Evolutionary conservation across 345 rosid species (phyloP).

Genomic region (Arabidopsis arenosa): DNA sequence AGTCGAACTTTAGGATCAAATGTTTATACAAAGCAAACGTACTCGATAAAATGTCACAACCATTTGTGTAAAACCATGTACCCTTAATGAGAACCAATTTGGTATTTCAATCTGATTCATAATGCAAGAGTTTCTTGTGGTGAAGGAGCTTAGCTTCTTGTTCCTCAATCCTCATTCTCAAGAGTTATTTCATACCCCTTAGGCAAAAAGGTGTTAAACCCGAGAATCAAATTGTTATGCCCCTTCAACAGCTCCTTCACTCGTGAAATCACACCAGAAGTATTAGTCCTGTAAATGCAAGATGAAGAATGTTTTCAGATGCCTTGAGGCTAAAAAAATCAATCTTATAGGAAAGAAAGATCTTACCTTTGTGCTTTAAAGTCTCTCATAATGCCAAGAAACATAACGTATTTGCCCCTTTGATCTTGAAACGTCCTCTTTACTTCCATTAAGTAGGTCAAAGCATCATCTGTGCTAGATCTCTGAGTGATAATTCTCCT

Average conservation of each 20-base stretch:
- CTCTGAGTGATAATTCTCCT: too few species aligned
- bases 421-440: conserved; percentile 90
- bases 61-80: too few species aligned
- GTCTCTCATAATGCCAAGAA: conserved; percentile 84
- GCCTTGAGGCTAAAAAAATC: neutral
- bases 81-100: too few species aligned
- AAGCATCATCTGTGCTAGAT: conserved; percentile 47
- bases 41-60: too few species aligned
- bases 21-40: too few species aligned
- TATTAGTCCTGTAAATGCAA: conserved; percentile 66
- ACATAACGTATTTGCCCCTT: conserved; percentile 71
- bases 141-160: too few species aligned
- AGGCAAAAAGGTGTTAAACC: conserved; percentile 86
- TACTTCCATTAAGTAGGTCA: conserved; percentile 72
- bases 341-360: too few species aligned
- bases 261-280: conserved; percentile 77
- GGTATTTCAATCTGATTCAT: too few species aligned
- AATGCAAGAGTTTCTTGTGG: too few species aligned
- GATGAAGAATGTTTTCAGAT: conserved; percentile 10
- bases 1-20: too few species aligned
- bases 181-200: conserved; percentile 80
- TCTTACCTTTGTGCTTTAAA: conserved; percentile 78
- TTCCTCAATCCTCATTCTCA: conserved; percentile 47
- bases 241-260: conserved; percentile 88
- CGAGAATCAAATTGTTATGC: conserved; percentile 76